A percentile compares a stretch with the other conserved stretches of the same genome.
phyloP scores from a whole-genome alignment of 495 filamentous ascomycete genomes.

The Hypomontagnella submonticulosa region DNA sequence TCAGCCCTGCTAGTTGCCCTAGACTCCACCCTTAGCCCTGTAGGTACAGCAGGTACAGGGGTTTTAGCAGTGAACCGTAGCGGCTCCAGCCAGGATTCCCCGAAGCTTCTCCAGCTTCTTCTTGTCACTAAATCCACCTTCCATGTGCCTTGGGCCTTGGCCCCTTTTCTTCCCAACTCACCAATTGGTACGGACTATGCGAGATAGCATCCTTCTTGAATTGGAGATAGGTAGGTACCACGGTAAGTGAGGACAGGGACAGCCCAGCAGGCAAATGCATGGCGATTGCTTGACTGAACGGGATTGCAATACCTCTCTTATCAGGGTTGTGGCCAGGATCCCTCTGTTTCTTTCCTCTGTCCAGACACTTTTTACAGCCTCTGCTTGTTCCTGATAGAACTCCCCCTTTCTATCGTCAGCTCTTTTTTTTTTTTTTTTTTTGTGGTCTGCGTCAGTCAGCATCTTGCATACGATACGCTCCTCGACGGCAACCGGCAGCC shows the following conservation, averaged over 20 bases:
- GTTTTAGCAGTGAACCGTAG: slow-evolving; percentile 11
- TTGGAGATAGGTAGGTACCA: too few species aligned
- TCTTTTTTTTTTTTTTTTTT: slow-evolving; percentile 1
- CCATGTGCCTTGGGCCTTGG: too few species aligned
- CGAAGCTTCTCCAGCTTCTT: slow-evolving; percentile 2
- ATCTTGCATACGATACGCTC: slow-evolving; percentile 15
- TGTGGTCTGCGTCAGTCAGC: slow-evolving; percentile 7
- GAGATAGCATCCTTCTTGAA: too few species aligned
- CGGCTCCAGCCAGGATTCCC: neutral
- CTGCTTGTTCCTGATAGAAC: neutral
- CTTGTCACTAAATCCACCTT: neutral
- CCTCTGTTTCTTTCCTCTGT: too few species aligned
- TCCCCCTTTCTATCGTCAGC: neutral
- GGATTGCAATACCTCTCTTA: too few species aligned
- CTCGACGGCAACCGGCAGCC: slow-evolving; percentile 37
- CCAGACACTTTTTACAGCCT: too few species aligned
- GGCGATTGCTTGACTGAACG: too few species aligned
- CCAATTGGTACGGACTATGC: too few species aligned
- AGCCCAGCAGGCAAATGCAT: too few species aligned
- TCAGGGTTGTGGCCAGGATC: too few species aligned
- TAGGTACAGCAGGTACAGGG: neutral
- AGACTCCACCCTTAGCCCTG: slow-evolving; percentile 1
- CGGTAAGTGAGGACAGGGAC: too few species aligned
- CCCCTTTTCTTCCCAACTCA: too few species aligned
- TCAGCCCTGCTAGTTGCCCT: slow-evolving; percentile 18